A percentile compares a stretch with the other conserved stretches of the same genome.
Evolutionary conservation across 352 stramenopile genomes (phyloP).

Genomic region (Globisporangium recalcitrans): DNA sequence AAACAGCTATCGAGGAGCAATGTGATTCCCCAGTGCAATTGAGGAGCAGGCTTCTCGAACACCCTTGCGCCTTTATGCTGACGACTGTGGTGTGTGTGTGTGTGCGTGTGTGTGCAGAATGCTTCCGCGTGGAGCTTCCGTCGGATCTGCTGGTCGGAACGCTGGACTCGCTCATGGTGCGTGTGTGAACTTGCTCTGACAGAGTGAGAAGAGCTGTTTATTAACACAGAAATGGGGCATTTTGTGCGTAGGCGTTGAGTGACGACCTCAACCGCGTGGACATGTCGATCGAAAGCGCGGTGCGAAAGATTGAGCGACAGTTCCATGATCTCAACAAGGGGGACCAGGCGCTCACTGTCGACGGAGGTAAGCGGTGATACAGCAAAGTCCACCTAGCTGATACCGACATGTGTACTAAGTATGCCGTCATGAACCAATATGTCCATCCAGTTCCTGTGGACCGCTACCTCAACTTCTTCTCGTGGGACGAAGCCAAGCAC

Average conservation of each 20-base stretch:
- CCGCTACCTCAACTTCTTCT: conserved; percentile 96
- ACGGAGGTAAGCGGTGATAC: conserved; percentile 42
- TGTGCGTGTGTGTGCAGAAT: conserved; percentile 31
- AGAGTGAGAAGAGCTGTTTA: neutral
- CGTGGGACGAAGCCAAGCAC: conserved; percentile 98
- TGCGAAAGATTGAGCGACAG: conserved; percentile 97
- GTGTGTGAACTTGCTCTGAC: neutral
- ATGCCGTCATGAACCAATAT: neutral
- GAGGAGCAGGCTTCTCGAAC: no score
- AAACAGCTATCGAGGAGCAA: neutral
- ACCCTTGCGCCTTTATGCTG: no score
- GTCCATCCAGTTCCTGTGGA: conserved; percentile 77
- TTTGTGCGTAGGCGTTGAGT: conserved; percentile 63
- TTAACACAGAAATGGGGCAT: neutral
- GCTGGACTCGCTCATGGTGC: conserved; percentile 95
- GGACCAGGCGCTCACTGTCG: conserved; percentile 79
- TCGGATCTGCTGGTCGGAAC: conserved; percentile 95
- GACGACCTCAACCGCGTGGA: conserved; percentile 97
- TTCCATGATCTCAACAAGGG: conserved; percentile 92
- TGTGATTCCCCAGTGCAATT: neutral
- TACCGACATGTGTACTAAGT: neutral
- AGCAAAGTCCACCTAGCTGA: neutral
- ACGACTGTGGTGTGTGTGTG: neutral
- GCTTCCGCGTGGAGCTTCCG: conserved; percentile 87
- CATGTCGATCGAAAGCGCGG: conserved; percentile 91